These are phyloP conservation scores for Ambispora gerdemannii DNA, from an alignment of 192 early-diverging fungal genomes.

Conservation along the genomic window DNA sequence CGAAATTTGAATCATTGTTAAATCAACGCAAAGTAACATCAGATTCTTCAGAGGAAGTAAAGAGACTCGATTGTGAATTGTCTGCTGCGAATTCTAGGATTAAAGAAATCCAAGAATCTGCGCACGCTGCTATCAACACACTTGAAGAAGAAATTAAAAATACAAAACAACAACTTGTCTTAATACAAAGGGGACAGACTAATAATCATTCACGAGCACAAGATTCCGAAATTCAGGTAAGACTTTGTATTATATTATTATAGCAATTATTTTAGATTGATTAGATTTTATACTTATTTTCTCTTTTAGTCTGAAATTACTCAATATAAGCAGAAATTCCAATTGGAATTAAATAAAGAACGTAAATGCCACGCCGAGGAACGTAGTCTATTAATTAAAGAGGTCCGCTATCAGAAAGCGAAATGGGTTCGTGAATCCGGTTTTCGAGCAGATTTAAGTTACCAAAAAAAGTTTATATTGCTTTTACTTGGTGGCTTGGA, in stretches of 20 bases:
- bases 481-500: constrained; percentile 13
- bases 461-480: constrained; percentile 28
- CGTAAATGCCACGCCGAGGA: constrained; percentile 6
- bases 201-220: too few relatives aligned
- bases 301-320: background rate
- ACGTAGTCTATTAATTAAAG: constrained; percentile 7
- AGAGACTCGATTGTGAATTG: background rate
- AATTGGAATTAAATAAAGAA: constrained; percentile 1
- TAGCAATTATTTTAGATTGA: background rate
- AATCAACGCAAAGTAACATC: background rate
- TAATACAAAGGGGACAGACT: background rate
- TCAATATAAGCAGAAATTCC: constrained; percentile 14
- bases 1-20: background rate
- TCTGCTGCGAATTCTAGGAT: background rate
- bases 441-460: constrained; percentile 23
- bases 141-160: background rate
- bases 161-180: background rate
- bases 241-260: background rate
- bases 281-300: background rate
- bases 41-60: background rate
- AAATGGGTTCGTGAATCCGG: constrained; percentile 15
- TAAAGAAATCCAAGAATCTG: background rate
- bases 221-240: background rate
- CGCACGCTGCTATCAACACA: background rate
- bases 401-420: constrained; percentile 19